Percentiles rank a stretch among this genome's conserved stretches.
Evolutionary conservation across 179 eudicot species (phyloP).

Genomic region (Silene noctiflora): DNA sequence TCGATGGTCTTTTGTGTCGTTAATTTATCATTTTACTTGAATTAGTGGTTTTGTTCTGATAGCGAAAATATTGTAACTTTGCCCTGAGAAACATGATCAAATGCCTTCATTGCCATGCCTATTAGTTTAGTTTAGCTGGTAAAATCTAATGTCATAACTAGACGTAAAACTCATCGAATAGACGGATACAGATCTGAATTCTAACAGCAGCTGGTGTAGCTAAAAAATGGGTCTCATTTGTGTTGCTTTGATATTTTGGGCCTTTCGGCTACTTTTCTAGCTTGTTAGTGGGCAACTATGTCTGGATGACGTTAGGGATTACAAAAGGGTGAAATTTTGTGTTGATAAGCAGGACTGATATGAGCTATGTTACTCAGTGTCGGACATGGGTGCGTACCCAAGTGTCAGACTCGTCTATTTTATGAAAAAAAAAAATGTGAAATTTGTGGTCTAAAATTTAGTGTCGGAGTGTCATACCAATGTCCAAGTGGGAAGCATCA

Average conservation of each 20-base stretch:
- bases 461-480: too few species aligned
- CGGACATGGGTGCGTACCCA: too few species aligned
- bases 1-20: background rate
- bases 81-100: background rate
- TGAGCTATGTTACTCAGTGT: too few species aligned
- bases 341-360: background rate
- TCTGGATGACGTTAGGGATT: background rate
- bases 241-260: background rate
- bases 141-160: background rate
- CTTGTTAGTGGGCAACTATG: background rate
- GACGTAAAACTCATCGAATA: background rate
- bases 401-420: too few species aligned
- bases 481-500: too few species aligned
- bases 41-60: background rate
- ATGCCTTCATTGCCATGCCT: background rate
- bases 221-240: background rate
- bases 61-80: background rate
- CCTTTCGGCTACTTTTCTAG: background rate
- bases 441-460: too few species aligned
- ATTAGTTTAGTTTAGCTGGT: background rate
- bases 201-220: background rate
- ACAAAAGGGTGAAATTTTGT: background rate
- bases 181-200: background rate
- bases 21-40: background rate
- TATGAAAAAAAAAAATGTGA: too few species aligned